phyloP scores from a whole-genome alignment of 164 flowering plant species.

The Tinospora cordifolia region DNA sequence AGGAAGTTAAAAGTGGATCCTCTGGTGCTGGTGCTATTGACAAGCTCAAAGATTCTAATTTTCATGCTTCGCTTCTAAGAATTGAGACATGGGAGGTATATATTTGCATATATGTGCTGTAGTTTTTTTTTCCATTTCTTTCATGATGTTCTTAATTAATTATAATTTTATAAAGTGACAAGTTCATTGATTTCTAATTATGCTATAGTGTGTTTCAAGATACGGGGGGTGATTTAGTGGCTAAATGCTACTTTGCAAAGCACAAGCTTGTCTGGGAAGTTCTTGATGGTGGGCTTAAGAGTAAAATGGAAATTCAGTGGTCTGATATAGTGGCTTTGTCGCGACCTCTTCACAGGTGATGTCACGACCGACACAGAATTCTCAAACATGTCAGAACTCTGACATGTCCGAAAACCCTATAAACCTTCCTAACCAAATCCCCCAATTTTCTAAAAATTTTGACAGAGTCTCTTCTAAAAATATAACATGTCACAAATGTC shows the following conservation, averaged over 20 bases:
- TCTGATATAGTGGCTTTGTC: conserved; percentile 75
- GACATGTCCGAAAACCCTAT: too few species aligned
- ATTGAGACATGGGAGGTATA: conserved; percentile 74
- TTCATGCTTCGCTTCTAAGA: conserved; percentile 53
- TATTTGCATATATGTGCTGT: too few species aligned
- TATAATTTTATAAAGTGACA: too few species aligned
- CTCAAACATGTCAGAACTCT: too few species aligned
- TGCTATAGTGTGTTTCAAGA: conserved; percentile 59
- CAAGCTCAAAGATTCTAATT: conserved; percentile 89
- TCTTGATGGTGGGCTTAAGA: conserved; percentile 77
- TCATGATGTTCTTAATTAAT: not conserved
- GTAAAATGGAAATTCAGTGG: conserved; percentile 86
- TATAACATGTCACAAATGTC: too few species aligned
- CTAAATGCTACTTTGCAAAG: conserved; percentile 83
- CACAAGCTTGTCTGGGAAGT: conserved; percentile 93
- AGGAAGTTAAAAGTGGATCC: conserved; percentile 31
- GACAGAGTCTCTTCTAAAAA: too few species aligned
- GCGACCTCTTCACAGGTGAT: too few species aligned
- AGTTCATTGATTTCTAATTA: conserved; percentile 4
- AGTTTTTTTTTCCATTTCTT: not conserved
- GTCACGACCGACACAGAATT: too few species aligned
- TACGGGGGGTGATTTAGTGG: conserved; percentile 87
- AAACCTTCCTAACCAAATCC: too few species aligned
- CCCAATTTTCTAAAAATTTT: too few species aligned
- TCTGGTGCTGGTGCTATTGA: conserved; percentile 21